Evolutionary conservation across 805 yeast species (phyloP), one percentile per base, ranked within the genome.

Genomic region (Candida odintsovae): DNA sequence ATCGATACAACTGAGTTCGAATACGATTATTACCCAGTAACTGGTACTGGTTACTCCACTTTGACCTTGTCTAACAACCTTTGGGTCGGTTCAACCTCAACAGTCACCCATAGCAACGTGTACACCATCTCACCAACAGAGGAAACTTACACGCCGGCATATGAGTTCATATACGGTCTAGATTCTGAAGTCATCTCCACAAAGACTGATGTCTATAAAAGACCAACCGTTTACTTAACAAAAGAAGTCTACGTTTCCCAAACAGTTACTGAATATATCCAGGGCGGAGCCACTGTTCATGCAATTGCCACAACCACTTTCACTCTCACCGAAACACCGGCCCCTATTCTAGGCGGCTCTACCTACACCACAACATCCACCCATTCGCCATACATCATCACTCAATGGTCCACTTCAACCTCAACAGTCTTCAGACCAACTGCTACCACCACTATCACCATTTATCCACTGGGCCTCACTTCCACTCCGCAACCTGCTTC

Each of bases 301-400:
- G 57, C 60, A 37, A 39, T 47, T 38, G 46, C 57, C 9, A 54
- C 60, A 2, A 40, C 49, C 18, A 52, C 56, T 4, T 39, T 38
- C 18, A 50, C 56, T 1, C 31, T 44, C 44, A 45, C 53, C n/a
- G 16, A 36, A 18, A 28, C 42, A 10, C 13, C 52, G 12, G 22
- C 39, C 22, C 18, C 46, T 10, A 16, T 47, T 2, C 26, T 25
- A 16, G n/a, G 15, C 13, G 42, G 41, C 2, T 20, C 39, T 8
- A 41, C 48, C 18, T 22, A 18, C 1, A 40, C 47, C 11, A 7
- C 37, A 2, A 25, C 50, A 6, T 36, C 19, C 10, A 42, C 31
- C 9, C 26, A 26, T 2, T 23, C 45, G 3, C 22, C 46, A 22
- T 41, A 18, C 11, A 42, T 49, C 7, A 29, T 38, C 13, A 47